These are phyloP conservation scores for Colletotrichum truncatum DNA, from an alignment of 2,329 filamentous ascomycete species.

Conservation along the genomic window DNA sequence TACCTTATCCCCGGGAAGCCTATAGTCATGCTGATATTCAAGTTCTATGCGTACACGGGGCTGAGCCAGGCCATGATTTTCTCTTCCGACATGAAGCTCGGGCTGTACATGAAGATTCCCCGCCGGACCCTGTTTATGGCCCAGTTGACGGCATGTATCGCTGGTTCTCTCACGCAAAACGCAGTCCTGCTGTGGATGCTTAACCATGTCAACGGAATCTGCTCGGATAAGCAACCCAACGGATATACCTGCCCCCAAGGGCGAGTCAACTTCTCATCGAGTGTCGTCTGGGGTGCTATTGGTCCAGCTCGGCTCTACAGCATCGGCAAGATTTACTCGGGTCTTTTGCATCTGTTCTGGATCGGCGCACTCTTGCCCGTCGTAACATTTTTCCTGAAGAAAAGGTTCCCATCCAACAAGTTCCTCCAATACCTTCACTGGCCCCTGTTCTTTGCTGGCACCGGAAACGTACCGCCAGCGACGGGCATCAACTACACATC, in stretches of 20 bases:
- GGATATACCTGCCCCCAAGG: slow-evolving; percentile 59
- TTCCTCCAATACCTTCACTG: slow-evolving; percentile 17
- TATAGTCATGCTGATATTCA: slow-evolving; percentile 50
- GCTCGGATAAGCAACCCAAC: slow-evolving; percentile 48
- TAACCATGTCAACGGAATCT: slow-evolving; percentile 50
- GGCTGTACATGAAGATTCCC: slow-evolving; percentile 63
- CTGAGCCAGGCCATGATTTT: slow-evolving; percentile 47
- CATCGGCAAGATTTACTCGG: slow-evolving; percentile 54
- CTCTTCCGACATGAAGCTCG: slow-evolving; percentile 60
- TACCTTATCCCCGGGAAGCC: slow-evolving; percentile 59
- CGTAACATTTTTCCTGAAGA: slow-evolving; percentile 23
- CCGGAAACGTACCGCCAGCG: slow-evolving; percentile 21
- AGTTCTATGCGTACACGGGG: slow-evolving; percentile 46
- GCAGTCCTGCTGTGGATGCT: slow-evolving; percentile 42
- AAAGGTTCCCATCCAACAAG: neutral
- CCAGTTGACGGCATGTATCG: slow-evolving; percentile 65
- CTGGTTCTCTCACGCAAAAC: slow-evolving; percentile 54
- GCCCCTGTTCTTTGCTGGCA: slow-evolving; percentile 24
- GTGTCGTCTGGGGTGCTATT: slow-evolving; percentile 61
- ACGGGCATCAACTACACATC: slow-evolving; percentile 26
- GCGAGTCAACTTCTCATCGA: slow-evolving; percentile 57
- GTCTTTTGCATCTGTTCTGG: slow-evolving; percentile 60
- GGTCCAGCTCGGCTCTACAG: slow-evolving; percentile 59
- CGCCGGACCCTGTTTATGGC: slow-evolving; percentile 68
- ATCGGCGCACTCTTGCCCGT: slow-evolving; percentile 41